Percentiles rank a stretch among this genome's conserved stretches.
Conservation (phyloP, 108 stramenopile species). For the Skeletonema menzelii region DNA sequence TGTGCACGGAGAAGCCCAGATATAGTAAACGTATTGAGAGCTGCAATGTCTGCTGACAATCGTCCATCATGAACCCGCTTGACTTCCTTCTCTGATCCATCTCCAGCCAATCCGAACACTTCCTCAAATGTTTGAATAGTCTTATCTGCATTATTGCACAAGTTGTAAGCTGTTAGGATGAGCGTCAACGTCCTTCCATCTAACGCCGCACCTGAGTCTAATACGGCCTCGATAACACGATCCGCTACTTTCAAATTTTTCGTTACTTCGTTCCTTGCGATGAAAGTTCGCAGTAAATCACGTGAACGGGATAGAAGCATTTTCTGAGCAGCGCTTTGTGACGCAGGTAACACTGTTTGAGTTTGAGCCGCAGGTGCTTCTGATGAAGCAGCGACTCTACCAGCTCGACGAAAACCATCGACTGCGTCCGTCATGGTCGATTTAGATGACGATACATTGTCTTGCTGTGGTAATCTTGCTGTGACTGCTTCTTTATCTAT, state of each 20-base stretch:
- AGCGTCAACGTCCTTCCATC: constrained; percentile 77
- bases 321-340: constrained; percentile 33
- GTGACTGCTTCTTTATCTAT: constrained; percentile 2
- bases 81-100: constrained; percentile 56
- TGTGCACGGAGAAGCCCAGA: constrained; percentile 76
- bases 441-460: constrained; percentile 8
- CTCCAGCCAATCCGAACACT: constrained; percentile 61
- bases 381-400: constrained; percentile 8
- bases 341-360: constrained; percentile 15
- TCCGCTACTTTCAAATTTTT: constrained; percentile 78
- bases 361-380: constrained; percentile 2
- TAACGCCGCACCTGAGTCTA: constrained; percentile 63
- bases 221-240: constrained; percentile 78
- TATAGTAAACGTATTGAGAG: constrained; percentile 72
- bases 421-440: constrained; percentile 38
- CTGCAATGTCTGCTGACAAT: constrained; percentile 50
- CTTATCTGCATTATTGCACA: constrained; percentile 58
- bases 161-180: constrained; percentile 75
- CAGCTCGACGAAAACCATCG: constrained; percentile 41
- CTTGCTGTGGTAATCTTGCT: background rate
- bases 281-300: constrained; percentile 70
- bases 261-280: constrained; percentile 46
- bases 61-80: constrained; percentile 28
- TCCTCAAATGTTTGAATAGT: constrained; percentile 80
- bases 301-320: constrained; percentile 70